A percentile compares a stretch with the other conserved stretches of the same genome.
Evolutionary conservation across 2,329 filamentous ascomycete genomes (phyloP).

Genomic region (Ophiostoma sp.): DNA sequence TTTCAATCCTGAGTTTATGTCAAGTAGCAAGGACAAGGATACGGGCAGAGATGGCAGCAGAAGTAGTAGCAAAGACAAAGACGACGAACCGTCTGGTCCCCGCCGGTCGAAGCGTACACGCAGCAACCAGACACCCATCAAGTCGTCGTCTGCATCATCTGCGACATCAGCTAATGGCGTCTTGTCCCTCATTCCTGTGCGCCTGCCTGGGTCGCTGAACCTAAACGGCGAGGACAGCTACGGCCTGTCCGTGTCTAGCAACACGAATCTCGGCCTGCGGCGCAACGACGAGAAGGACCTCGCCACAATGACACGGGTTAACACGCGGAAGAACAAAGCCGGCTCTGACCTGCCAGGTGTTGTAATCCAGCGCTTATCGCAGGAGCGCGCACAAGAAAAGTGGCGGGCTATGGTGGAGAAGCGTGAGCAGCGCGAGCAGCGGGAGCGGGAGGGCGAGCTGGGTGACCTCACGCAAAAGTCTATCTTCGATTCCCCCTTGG

Average conservation of each 20-base stretch:
- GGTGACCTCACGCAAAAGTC: slow-evolving; percentile 22
- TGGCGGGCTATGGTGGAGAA: slow-evolving; percentile 14
- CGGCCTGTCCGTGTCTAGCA: slow-evolving; percentile 22
- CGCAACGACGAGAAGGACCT: slow-evolving; percentile 40
- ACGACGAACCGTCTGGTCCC: slow-evolving; percentile 7
- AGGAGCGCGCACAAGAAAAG: slow-evolving; percentile 26
- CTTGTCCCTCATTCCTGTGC: slow-evolving; percentile 33
- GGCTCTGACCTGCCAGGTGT: slow-evolving; percentile 33
- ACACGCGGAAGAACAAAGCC: slow-evolving; percentile 44
- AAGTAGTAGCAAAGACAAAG: not conserved
- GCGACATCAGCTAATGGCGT: slow-evolving; percentile 30
- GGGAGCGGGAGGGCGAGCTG: slow-evolving; percentile 12
- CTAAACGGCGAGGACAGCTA: slow-evolving; percentile 28
- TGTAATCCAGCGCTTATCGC: slow-evolving; percentile 31
- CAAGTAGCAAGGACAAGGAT: slow-evolving; percentile 11
- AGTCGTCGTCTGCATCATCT: slow-evolving; percentile 15
- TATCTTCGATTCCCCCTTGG: slow-evolving; percentile 29
- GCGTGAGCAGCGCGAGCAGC: slow-evolving; percentile 26
- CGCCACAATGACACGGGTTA: slow-evolving; percentile 39
- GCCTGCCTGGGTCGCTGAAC: slow-evolving; percentile 32
- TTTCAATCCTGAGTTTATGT: slow-evolving; percentile 29
- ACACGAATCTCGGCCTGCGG: slow-evolving; percentile 25
- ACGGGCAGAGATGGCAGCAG: not conserved
- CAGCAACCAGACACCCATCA: slow-evolving; percentile 21
- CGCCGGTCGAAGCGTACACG: slow-evolving; percentile 26